Base-by-base conservation (phyloP, 176 grass and related monocot genomes). In the Aegilops bicornis region DNA sequence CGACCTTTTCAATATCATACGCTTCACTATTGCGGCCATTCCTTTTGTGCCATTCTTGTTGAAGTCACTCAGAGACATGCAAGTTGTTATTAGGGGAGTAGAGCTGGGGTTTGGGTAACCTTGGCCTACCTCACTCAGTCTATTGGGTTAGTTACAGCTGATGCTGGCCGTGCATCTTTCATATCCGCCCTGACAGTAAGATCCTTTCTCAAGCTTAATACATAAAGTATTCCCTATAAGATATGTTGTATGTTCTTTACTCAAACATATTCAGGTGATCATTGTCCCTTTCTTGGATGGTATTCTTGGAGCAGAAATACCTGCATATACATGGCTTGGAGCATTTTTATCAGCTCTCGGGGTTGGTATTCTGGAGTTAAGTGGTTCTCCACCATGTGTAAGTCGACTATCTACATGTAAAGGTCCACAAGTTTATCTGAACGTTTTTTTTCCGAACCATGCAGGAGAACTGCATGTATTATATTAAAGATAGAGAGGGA, bases 351-450 rank as follows among this genome's bases (percentile, higher is more conserved):
- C 87, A 17, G 25, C 86, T 73, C 6, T 89, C 32, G 90, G 90
- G 23, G 79, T 92, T 83, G 79, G 33, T 78, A 83, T 92, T 63
- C 83, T 92, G 33, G 90, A 92, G 66, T 52, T 86, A 35, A 92
- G 87, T 83, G 86, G 90, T 74, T 89, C 90, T 36, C 87, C 90
- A 0, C 86, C 90, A 29, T 92, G 90, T 89, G 90, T 92, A 92
- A 92, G 90, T 92, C 19, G 27, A 74, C 35, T 89, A 83, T 78
- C 78, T 66, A 39, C 66, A 64, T 73, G 70, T 23, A 76, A 23
- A 86, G 56, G 63, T 78, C 76, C 52, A 80, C 69, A 88, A 73
- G 35, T 83, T 89, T 64, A 1, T 82, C 56, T 86, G 19, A 4
- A 19, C n/a, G 22, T 81, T 82, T 47, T 65, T 31, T 31, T 31